phyloP scores from a whole-genome alignment of 2,329 filamentous ascomycete genomes.

The Colletotrichum sp. region DNA sequence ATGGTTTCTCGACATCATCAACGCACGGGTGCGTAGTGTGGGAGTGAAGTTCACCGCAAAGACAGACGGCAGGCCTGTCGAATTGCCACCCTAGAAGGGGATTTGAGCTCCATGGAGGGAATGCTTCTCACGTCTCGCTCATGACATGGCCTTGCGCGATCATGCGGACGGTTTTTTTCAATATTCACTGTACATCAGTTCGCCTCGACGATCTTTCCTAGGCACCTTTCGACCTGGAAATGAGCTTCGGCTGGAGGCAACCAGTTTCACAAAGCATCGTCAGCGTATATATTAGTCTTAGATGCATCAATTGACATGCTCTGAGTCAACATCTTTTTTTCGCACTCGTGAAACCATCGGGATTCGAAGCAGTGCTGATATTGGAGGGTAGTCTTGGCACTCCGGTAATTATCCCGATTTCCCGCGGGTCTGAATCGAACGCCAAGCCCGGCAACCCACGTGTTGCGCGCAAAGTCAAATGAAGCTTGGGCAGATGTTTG shows the following conservation, averaged over 20 bases:
- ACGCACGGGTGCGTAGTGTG: not conserved
- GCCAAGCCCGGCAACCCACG: not conserved
- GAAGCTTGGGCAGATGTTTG: not conserved
- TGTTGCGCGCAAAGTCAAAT: not conserved
- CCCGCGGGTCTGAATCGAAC: not conserved
- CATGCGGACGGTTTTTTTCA: not conserved
- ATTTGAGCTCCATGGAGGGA: not conserved
- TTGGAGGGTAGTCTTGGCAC: not conserved
- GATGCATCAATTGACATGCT: not conserved
- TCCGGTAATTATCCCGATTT: not conserved
- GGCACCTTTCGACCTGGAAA: not conserved
- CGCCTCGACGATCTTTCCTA: slow-evolving; percentile 8
- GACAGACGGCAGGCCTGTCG: slow-evolving; percentile 6
- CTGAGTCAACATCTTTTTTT: not conserved
- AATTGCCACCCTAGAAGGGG: not conserved
- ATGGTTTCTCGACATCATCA: not conserved
- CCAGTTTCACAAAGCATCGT: slow-evolving; percentile 5
- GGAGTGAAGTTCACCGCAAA: not conserved
- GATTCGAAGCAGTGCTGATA: not conserved
- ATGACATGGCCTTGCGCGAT: not conserved
- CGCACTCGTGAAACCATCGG: not conserved
- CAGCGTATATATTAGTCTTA: slow-evolving; percentile 1
- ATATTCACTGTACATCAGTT: slow-evolving; percentile 12
- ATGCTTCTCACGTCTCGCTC: not conserved
- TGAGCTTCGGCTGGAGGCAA: slow-evolving; percentile 16